Evolutionary conservation across 768 basidiomycete genomes (phyloP).

Genomic region (Tephrocybe sp.): DNA sequence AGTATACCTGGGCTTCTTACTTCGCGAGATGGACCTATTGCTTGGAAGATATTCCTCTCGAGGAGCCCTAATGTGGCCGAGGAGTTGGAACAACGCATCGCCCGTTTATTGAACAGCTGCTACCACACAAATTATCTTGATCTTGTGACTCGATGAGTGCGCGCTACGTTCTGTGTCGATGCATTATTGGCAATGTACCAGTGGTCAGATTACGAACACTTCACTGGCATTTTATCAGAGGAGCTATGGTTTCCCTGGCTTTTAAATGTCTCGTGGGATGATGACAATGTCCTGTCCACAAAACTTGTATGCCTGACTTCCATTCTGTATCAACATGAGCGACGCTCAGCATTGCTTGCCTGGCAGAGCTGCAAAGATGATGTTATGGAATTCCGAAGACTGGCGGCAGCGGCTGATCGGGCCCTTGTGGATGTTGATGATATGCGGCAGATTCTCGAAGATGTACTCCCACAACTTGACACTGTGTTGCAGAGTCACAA

Average conservation of each 20-base stretch:
- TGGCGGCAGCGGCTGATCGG: not conserved
- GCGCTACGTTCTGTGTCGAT: not conserved
- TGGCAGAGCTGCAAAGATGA: too few species aligned
- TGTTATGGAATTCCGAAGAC: too few species aligned
- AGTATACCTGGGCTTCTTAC: conserved; percentile 1
- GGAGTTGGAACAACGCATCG: not conserved
- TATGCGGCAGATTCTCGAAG: not conserved
- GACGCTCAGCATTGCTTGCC: too few species aligned
- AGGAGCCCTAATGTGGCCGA: not conserved
- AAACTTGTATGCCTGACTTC: not conserved
- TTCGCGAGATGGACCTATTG: not conserved
- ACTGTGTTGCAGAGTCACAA: not conserved
- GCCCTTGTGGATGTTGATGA: conserved; percentile 3
- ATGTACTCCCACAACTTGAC: not conserved
- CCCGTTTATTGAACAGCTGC: not conserved
- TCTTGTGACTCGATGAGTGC: not conserved
- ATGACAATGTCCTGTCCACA: not conserved
- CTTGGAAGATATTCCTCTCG: not conserved
- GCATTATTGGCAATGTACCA: not conserved
- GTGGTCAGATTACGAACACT: too few species aligned
- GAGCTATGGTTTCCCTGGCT: too few species aligned
- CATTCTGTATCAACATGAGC: too few species aligned
- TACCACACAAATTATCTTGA: not conserved
- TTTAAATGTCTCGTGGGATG: not conserved
- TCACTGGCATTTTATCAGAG: too few species aligned